phyloP scores from a whole-genome alignment of 208 protist genomes.

The Leptomonas pyrrhocoris region DNA sequence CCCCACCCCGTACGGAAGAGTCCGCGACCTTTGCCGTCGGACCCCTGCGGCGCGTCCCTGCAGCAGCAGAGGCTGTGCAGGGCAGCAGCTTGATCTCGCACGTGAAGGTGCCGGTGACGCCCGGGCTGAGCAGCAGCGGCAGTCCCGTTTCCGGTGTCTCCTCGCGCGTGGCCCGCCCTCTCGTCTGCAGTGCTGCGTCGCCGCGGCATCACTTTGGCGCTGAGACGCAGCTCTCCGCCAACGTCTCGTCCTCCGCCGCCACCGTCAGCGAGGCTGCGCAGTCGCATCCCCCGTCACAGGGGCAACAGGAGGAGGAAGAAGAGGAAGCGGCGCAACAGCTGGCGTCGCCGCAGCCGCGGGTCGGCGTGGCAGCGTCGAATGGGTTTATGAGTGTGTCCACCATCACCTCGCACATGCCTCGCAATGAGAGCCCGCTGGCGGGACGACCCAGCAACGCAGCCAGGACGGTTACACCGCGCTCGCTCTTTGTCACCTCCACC shows the following conservation, averaged over 20 bases:
- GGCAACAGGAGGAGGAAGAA: not conserved
- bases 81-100: not conserved
- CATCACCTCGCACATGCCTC: not conserved
- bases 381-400: not conserved
- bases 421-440: conserved; percentile 4
- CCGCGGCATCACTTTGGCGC: not conserved
- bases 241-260: not conserved
- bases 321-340: not conserved
- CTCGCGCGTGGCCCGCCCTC: not conserved
- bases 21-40: not conserved
- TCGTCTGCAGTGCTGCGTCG: not conserved
- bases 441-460: not conserved
- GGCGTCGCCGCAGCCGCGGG: not conserved
- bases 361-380: not conserved
- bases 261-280: not conserved
- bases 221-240: not conserved
- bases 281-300: not conserved
- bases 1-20: no score
- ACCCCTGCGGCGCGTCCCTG: not conserved
- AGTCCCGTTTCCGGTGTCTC: not conserved
- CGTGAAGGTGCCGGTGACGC: not conserved
- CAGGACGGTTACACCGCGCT: no score
- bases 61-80: not conserved
- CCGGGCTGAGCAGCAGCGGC: not conserved
- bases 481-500: not conserved